These are phyloP conservation scores for Rhodofomes roseus DNA, from an alignment of 1,284 basidiomycete species.

Conservation along the genomic window DNA sequence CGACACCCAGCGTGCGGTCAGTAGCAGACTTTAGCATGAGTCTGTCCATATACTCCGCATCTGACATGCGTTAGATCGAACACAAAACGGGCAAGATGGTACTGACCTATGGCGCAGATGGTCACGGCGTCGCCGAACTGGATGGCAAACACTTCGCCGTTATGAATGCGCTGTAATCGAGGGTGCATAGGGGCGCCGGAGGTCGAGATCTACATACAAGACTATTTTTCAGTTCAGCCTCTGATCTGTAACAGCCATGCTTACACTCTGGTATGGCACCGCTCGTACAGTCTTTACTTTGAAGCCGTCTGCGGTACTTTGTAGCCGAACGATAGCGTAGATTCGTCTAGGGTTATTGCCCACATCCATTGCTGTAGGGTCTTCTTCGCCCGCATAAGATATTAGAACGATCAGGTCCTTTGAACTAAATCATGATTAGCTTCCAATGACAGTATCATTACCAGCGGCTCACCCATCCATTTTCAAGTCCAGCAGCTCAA, in stretches of 20 bases:
- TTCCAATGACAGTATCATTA: neutral
- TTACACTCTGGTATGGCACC: constrained; percentile 74
- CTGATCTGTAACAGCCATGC: constrained; percentile 22
- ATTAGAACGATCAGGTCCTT: constrained; percentile 57
- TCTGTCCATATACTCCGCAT: constrained; percentile 66
- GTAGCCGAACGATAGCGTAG: constrained; percentile 57
- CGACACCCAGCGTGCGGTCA: constrained; percentile 70
- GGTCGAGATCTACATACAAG: constrained; percentile 48
- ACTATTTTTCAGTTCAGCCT: neutral
- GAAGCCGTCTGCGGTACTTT: constrained; percentile 38
- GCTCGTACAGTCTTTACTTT: constrained; percentile 44
- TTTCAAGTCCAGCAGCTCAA: constrained; percentile 69
- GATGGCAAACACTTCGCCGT: constrained; percentile 54
- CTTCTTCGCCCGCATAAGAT: constrained; percentile 61
- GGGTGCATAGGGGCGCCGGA: constrained; percentile 69
- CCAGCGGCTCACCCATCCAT: constrained; percentile 47
- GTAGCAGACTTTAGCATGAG: constrained; percentile 64
- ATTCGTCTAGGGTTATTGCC: constrained; percentile 49
- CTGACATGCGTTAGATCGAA: constrained; percentile 33
- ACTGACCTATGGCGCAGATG: constrained; percentile 59
- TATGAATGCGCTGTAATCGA: constrained; percentile 54
- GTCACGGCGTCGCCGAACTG: constrained; percentile 79
- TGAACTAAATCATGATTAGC: constrained; percentile 31
- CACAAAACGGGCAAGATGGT: neutral
- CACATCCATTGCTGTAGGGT: constrained; percentile 37